These are phyloP conservation scores for Xylariomycetidae sp. DNA, from an alignment of 2,329 filamentous ascomycete genomes.

Conservation along the genomic window DNA sequence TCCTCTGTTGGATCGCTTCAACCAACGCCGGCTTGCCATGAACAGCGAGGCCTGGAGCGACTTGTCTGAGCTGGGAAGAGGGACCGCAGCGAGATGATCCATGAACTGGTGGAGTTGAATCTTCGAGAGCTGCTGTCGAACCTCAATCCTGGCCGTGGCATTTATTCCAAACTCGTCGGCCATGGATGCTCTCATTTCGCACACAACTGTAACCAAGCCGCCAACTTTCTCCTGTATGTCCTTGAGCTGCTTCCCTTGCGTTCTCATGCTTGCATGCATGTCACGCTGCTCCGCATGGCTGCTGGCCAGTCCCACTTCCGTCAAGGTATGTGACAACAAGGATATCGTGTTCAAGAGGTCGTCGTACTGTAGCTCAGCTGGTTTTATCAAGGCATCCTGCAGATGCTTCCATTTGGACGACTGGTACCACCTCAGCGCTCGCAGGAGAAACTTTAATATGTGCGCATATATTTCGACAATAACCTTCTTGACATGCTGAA, in stretches of 20 bases:
- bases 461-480: slow-evolving; percentile 16
- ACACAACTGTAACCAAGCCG: neutral
- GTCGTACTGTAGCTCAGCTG: slow-evolving; percentile 13
- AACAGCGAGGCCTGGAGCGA: neutral
- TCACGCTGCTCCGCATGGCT: neutral
- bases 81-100: neutral
- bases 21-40: neutral
- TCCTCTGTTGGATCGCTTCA: neutral
- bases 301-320: neutral
- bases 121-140: neutral
- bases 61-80: neutral
- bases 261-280: neutral
- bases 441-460: slow-evolving; percentile 21
- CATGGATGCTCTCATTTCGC: neutral
- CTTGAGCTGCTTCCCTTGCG: no score
- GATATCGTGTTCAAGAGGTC: slow-evolving; percentile 10
- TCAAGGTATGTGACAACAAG: neutral
- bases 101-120: neutral
- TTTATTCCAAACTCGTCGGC: no score
- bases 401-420: slow-evolving; percentile 14
- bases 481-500: neutral
- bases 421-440: slow-evolving; percentile 22
- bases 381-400: slow-evolving; percentile 15
- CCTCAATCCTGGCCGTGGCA: neutral
- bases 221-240: neutral